Base-by-base conservation (phyloP, 2,329 filamentous ascomycete genomes). In the Penicillium expansum region DNA sequence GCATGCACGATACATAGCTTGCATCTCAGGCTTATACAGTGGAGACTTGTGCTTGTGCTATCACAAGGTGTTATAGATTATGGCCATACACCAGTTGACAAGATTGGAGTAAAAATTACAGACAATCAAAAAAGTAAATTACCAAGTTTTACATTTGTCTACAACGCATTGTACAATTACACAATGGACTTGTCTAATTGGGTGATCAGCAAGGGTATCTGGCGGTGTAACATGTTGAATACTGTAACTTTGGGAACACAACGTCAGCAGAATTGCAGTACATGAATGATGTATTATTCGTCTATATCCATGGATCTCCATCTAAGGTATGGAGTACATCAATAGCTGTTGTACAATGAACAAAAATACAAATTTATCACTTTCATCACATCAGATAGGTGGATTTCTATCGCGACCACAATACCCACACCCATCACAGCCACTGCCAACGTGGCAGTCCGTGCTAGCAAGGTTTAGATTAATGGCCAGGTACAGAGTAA, bases 361-460 rank as follows among this genome's bases (percentile, higher is more conserved):
- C 47, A 30, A n/a, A n/a, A n/a, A n/a, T 20, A 1, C n/a, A 38
- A 29, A 43, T 22, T 18, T 27, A 16, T 29, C 6, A 29, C 24
- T 24, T 30, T 20, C 38, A 13, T 51, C 37, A 22, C 16, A 33
- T 42, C 29, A 42, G 5, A 42, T 42, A 43, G 48, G 48, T 30
- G 27, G 5, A 33, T 43, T 51, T 24, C 27, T 4, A 41, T 30
- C 27, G 5, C 4, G 6, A 22, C 48, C 22, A 14, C 29, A 18
- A 20, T 18, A 13, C 13, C 16, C 4, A 47, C 33, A 30, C n/a
- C 38, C 20, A 35, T 43, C 42, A 35, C 33, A 48, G 56, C 54
- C 61, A 64, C 62, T 64, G 62, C 57, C 60, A 65, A 48, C 55
- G 53, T 62, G 61, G 62, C 61, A 61, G 59, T 62, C 59, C 44